Evolutionary conservation across 441 rosid genomes (phyloP), one percentile per base, ranked within the genome.

Genomic region (Capsella rubella): DNA sequence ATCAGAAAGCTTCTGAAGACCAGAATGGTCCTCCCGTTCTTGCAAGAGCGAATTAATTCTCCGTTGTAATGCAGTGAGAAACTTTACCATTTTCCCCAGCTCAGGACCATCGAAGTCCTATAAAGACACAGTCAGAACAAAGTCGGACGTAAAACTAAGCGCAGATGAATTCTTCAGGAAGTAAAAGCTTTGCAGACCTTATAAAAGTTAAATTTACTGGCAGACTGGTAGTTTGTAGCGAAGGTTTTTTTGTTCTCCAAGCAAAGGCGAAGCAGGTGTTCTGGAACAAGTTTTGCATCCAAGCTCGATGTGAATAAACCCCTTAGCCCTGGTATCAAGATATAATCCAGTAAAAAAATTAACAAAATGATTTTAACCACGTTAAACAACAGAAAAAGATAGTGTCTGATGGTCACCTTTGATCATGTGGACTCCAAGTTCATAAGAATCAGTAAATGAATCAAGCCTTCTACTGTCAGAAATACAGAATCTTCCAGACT

Each of bases 1-100:
- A 85, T 91, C 90, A 77, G 82, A 72, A 67, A 96, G 84, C 78
- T 85, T 87, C 60, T 80, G 92, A 74, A 96, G 97, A 81, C 89
- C 94, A 55, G 91, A 90, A 83, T 91, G 89, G 73, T 89, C 97
- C 82, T 93, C 98, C 86, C 84, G 86, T 80, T 90, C 90, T 52
- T 67, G 78, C 78, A 89, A 58, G 65, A 90, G 88, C 61, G 82
- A 63, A 69, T 16, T 31, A 73, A 89, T 74, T 69, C 64, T 82
- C 55, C 54, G 73, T 67, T 77, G 85, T 78, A 96, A 89, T 43
- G 73, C 43, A 42, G 69, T 31, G 64, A 96, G 97, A 64, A 84
- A 67, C 77, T 85, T 83, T 71, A 89, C 95, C 97, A 96, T 96
- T 81, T 85, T 84, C 69, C 79, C 84, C 89, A 93, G 81, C 74